phyloP scores from a whole-genome alignment of 2,329 filamentous ascomycete species.

The Ophiostoma tasmaniense region DNA sequence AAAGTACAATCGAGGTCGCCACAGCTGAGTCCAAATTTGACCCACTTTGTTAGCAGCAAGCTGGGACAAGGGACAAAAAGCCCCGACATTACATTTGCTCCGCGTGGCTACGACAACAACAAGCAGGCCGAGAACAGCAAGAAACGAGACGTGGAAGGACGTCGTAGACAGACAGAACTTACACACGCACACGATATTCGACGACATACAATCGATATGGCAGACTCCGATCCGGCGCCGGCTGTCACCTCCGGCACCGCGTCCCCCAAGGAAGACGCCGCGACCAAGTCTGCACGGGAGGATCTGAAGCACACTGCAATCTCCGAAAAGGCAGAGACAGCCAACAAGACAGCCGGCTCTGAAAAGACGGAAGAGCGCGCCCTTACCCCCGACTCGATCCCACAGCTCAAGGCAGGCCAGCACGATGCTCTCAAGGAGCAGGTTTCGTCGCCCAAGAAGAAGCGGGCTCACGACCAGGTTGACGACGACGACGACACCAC shows the following conservation, averaged over 20 bases:
- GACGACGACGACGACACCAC: constrained; percentile 37
- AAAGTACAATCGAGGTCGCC: not conserved
- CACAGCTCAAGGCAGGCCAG: constrained; percentile 2
- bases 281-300: constrained; percentile 54
- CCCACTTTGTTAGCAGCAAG: constrained; percentile 5
- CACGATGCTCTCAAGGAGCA: constrained; percentile 39
- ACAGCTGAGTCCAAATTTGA: not conserved
- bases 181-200: not conserved
- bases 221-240: constrained; percentile 15
- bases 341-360: constrained; percentile 23
- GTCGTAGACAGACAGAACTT: not conserved
- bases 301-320: constrained; percentile 58
- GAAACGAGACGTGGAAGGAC: not conserved
- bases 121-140: not conserved
- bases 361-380: constrained; percentile 20
- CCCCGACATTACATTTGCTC: constrained; percentile 3
- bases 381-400: constrained; percentile 8
- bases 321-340: constrained; percentile 38
- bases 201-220: constrained; percentile 8
- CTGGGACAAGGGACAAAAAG: constrained; percentile 5
- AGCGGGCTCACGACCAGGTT: constrained; percentile 52
- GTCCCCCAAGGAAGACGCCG: constrained; percentile 46
- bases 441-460: constrained; percentile 56
- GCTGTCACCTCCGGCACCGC: constrained; percentile 26
- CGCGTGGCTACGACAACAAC: not conserved